Evolutionary conservation across 2,329 filamentous ascomycete species (phyloP).

Genomic region (Neonectria hederae): DNA sequence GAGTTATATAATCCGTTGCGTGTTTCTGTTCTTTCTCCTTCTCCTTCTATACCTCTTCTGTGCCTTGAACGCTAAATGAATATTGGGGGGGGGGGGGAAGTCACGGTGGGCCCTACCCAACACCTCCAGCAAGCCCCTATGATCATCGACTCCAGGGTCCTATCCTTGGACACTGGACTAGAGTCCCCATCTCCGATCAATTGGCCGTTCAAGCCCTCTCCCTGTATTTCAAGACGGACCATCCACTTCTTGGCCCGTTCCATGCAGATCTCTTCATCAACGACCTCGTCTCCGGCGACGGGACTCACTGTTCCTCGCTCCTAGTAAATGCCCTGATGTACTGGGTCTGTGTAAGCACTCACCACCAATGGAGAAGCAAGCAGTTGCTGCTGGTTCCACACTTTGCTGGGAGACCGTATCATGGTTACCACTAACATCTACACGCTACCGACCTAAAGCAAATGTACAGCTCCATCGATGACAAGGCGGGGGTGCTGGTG

Average conservation of each 20-base stretch:
- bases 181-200: background rate
- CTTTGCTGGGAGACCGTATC: background rate
- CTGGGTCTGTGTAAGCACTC: slow-evolving; percentile 18
- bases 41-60: background rate
- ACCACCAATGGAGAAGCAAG: background rate
- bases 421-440: background rate
- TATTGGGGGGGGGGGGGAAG: background rate
- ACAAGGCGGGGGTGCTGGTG: background rate
- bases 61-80: no score
- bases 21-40: background rate
- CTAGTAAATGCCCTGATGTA: slow-evolving; percentile 22
- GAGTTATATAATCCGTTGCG: background rate
- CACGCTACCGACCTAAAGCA: background rate
- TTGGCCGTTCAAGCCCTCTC: slow-evolving; percentile 2
- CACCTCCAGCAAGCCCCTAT: background rate
- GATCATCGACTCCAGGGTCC: slow-evolving; percentile 3
- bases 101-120: background rate
- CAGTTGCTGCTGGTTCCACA: no score
- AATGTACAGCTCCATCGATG: background rate
- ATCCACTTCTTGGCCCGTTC: slow-evolving; percentile 10
- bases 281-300: background rate
- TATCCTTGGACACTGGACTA: slow-evolving; percentile 1
- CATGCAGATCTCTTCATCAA: slow-evolving; percentile 14
- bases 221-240: slow-evolving; percentile 11
- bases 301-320: slow-evolving; percentile 7